Base-by-base conservation (phyloP, 345 rosid species). In the Populus ilicifolia region DNA sequence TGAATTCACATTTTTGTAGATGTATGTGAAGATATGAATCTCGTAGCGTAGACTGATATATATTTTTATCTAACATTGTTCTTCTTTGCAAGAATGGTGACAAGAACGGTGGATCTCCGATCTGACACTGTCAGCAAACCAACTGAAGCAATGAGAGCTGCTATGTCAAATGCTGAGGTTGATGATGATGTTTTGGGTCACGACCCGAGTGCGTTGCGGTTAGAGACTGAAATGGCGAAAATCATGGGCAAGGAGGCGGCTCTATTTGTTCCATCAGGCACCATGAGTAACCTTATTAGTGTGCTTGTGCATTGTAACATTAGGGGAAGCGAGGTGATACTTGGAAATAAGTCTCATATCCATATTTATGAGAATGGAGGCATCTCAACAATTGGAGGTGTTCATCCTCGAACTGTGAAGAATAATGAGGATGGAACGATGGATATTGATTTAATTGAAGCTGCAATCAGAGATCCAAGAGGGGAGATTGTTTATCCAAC, bases 251-350 rank as follows among this genome's bases (percentile, higher is more conserved):
- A 96, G 89, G 99, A 96, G 81, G 97, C 94, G 1, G 98, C 91
- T 3, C 83, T 96, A 33, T 96, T 86, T 80, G 97, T 96, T 70
- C 97, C 98, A 0, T 93, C 99, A 5, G 99, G 99, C 46, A 93
- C 98, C 9, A 96, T 93, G 98, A 97, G 95, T 39, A 96, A 96
- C 87, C 91, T 93, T 44, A 88, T 93, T 29, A 92, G 99, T 61
- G 97, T 96, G 36, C 92, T 96, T 59, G 94, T 92, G 69, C 98
- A 93, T 73, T 96, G 99, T 75, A 90, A 92, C 50, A 78, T 84
- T 73, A 84, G 98, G 73, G 99, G 97, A n/a, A 96, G 98, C 74
- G 98, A 96, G 84, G 91, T 92, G 74, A 92, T 96, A 81, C 97
- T 93, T 27, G 97, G 99, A 71, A 87, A 91, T 84, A 86, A 89